Base-by-base conservation (phyloP, 2,329 filamentous ascomycete genomes). In the Colletotrichum truncatum region DNA sequence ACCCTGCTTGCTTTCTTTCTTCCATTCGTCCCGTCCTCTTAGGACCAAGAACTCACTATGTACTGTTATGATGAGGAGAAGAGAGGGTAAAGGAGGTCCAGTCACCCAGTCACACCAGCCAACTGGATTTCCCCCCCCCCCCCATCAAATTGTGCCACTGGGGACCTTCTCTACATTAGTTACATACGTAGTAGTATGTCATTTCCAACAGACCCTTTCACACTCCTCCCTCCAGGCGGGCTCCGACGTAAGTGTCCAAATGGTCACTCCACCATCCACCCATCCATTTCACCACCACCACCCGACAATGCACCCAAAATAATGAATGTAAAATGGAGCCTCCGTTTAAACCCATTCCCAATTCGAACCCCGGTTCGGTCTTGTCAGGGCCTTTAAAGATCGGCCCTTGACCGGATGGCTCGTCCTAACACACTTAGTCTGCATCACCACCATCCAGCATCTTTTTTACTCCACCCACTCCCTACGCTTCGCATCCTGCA, bases 261-360 rank as follows among this genome's bases (percentile, higher is more conserved):
- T 51, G 34, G 56, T 65, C 62, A 65, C 57, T 65, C 62, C 57
- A 62, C 60, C 53, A 55, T 63, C 9, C 59, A 62, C 39, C 49
- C 58, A 56, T 55, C 39, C 39, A 46, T 53, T 38, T 36, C 59
- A 63, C 43, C 41, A 58, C 32, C 48, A 65, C 49, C 57, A 62
- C 30, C 49, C 57, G 57, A 65, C 62, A 45, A 48, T 34, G 28
- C 61, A 53, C 18, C 48, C 39, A 36, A 62, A 55, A 51, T 45
- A 51, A 62, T 54, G 43, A 65, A 65, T 25, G 34, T 32, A 51
- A 36, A 38, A 43, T 51, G 63, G 56, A 62, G 41, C 57, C 28
- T 56, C 49, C 34, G 34, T 62, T 23, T 21, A 55, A n/a, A 26
- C 9, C 63, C 57, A 65, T 51, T 25, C 63, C 63, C 63, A 43